Evolutionary conservation across 2,329 filamentous ascomycete species (phyloP), one percentile per base, ranked within the genome.

Genomic region (Mycocentrospora acerina): DNA sequence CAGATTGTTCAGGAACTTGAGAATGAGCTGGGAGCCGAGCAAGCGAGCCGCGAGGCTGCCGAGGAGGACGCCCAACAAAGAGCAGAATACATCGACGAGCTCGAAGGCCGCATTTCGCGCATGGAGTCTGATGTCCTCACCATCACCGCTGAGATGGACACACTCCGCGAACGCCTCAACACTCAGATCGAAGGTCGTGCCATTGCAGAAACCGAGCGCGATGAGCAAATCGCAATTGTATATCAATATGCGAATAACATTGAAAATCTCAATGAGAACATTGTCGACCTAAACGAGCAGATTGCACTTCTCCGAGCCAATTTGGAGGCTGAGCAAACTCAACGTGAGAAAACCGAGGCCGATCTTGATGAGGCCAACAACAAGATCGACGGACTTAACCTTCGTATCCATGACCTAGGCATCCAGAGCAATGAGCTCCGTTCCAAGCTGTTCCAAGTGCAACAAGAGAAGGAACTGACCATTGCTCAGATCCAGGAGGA

Each of bases 401-500:
- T 59, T 16, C 67, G 67, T 37, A 52, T 75, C 4, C 63, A 67
- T 15, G 59, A 67, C 14, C 53, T 60, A n/a, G 72, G 73, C 27
- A 57, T 68, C 12, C 64, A 73, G 42, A 71, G 71, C n/a, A 74
- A 76, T 22, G 66, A 73, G 47, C 64, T 76, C 17, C 71, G 72
- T 3, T 66, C 69, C 37, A 75, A 75, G 53, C 54, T 75, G 5
- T 75, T 72, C 51, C 60, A 71, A 32, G 56, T 70, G 2, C 73
- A 75, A 54, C 62, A 71, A 43, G 57, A 69, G 31, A 67, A 71
- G 47, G 63, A 69, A 28, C 39, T 55, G 17, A 44, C 62, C n/a
- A 57, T 75, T 28, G 57, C 60, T 30, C 53, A 67, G 13, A 53
- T 75, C 6, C 52, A 72, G 45, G 51, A 60, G 12, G 51, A 56